A percentile compares a stretch with the other conserved stretches of the same genome.
phyloP scores from a whole-genome alignment of 2,329 filamentous ascomycete species.

The Kalmusia sp. region DNA sequence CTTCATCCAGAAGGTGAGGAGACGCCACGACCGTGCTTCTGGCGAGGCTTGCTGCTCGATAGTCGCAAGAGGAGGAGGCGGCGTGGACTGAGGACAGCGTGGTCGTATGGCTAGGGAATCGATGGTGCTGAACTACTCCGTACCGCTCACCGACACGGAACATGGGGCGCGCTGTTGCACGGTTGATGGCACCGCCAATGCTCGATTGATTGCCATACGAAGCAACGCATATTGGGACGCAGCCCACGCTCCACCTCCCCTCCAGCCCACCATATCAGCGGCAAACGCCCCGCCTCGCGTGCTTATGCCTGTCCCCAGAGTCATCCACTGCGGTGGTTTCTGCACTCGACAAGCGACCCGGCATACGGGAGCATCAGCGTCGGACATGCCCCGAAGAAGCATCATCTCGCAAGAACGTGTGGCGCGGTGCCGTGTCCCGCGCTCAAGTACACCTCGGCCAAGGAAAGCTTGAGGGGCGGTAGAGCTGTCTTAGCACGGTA shows the following conservation, averaged over 20 bases:
- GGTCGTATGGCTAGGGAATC: too few relatives aligned
- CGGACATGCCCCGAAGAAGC: not conserved
- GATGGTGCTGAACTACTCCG: too few relatives aligned
- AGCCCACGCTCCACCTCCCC: not conserved
- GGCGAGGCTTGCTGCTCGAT: not conserved
- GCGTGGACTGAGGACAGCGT: not conserved
- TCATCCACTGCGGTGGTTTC: constrained; percentile 2
- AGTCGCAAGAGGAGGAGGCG: not conserved
- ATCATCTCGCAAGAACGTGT: not conserved
- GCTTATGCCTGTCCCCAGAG: not conserved
- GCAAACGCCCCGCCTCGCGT: constrained; percentile 1
- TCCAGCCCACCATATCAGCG: not conserved
- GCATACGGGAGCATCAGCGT: not conserved
- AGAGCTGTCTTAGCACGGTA: too few relatives aligned
- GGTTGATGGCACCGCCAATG: not conserved
- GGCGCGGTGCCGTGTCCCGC: not conserved
- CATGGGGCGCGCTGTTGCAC: too few relatives aligned
- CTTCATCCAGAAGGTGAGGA: constrained; percentile 7
- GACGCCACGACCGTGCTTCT: not conserved
- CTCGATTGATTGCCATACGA: too few relatives aligned
- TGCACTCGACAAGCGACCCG: constrained; percentile 1
- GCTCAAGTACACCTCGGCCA: not conserved
- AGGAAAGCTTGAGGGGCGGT: not conserved
- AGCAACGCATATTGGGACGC: not conserved
- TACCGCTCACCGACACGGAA: too few relatives aligned